Evolutionary conservation across 2,329 filamentous ascomycete species (phyloP).

Genomic region (Fusarium sp.): DNA sequence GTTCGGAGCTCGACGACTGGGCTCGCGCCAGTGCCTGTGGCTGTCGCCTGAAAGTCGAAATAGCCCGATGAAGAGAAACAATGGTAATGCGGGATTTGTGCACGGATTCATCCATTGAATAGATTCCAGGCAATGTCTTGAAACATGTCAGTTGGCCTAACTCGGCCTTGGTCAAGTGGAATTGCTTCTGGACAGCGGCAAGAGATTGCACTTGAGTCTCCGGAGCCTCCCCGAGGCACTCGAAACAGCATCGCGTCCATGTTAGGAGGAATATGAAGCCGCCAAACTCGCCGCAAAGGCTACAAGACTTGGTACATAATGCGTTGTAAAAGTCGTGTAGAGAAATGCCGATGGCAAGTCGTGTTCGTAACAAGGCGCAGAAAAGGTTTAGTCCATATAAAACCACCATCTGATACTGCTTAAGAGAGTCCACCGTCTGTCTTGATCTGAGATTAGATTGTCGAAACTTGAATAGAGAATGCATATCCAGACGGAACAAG

Average conservation of each 20-base stretch:
- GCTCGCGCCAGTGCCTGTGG: background rate
- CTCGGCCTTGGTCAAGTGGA: background rate
- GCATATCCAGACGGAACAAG: too few species aligned
- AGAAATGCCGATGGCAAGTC: constrained; percentile 37
- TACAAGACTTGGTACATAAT: constrained; percentile 43
- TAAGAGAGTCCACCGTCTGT: constrained; percentile 36
- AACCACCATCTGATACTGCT: constrained; percentile 39
- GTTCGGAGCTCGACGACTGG: background rate
- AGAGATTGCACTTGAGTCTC: background rate
- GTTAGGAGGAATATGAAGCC: constrained; percentile 42
- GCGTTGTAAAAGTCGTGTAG: constrained; percentile 38
- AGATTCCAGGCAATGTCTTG: background rate
- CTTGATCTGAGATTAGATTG: constrained; percentile 42
- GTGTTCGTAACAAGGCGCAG: constrained; percentile 45
- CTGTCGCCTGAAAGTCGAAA: rapidly evolving
- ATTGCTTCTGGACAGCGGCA: background rate
- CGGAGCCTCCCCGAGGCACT: constrained; percentile 33
- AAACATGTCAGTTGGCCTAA: background rate
- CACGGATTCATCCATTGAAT: background rate
- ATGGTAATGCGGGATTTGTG: background rate
- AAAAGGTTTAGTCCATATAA: constrained; percentile 44
- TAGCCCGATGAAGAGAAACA: background rate
- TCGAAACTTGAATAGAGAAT: constrained; percentile 46
- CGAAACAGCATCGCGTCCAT: constrained; percentile 45
- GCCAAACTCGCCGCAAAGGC: constrained; percentile 40